phyloP scores from a whole-genome alignment of 2,329 filamentous ascomycete species.

The Lecanicillium sp. region DNA sequence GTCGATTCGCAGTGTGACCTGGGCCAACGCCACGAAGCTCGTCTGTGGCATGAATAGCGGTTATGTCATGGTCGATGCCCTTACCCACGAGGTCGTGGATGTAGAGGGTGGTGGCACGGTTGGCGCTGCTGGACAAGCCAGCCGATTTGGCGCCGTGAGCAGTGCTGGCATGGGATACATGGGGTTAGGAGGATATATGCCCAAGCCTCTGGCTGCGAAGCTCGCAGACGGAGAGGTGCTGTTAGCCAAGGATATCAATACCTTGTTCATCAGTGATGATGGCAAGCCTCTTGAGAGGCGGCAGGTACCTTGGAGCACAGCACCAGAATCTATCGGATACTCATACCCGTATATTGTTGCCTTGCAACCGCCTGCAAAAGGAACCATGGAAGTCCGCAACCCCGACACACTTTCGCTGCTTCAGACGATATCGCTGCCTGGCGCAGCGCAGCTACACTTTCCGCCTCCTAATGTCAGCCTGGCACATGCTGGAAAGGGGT shows the following conservation, averaged over 20 bases:
- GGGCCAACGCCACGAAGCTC: conserved; percentile 80
- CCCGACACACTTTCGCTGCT: conserved; percentile 85
- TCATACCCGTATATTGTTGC: conserved; percentile 94
- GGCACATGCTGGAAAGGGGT: conserved; percentile 94
- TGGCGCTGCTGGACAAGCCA: conserved; percentile 54
- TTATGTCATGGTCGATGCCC: conserved; percentile 82
- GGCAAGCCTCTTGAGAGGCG: conserved; percentile 75
- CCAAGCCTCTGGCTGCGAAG: conserved; percentile 79
- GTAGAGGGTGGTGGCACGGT: conserved; percentile 71
- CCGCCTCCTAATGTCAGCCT: conserved; percentile 87
- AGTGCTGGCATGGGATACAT: conserved; percentile 93
- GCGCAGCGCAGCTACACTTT: conserved; percentile 79
- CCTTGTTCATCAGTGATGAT: conserved; percentile 78
- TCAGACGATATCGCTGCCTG: conserved; percentile 75
- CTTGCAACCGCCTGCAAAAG: conserved; percentile 74
- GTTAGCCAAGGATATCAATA: conserved; percentile 96
- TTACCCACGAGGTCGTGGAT: conserved; percentile 65
- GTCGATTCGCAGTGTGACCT: conserved; percentile 80
- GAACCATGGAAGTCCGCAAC: conserved; percentile 82
- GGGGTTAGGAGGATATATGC: conserved; percentile 85
- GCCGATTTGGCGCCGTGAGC: conserved; percentile 74
- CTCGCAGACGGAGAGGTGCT: conserved; percentile 78
- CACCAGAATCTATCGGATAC: conserved; percentile 88
- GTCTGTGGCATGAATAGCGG: conserved; percentile 87
- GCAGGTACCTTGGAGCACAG: conserved; percentile 85